Evolutionary conservation across 768 basidiomycete genomes (phyloP).

Genomic region (Suillus luteus): DNA sequence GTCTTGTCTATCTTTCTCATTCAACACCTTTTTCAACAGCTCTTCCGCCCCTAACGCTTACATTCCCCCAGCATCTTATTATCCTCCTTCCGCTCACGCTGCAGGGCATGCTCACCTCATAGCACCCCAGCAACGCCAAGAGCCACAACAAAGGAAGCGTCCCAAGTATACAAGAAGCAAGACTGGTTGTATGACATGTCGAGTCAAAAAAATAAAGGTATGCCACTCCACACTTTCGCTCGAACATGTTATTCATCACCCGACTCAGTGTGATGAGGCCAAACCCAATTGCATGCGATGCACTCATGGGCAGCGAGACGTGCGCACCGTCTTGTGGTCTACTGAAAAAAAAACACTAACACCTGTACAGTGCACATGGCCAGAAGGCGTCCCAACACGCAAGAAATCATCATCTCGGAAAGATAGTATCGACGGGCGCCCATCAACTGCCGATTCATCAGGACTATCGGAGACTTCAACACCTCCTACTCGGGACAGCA

Average conservation of each 20-base stretch:
- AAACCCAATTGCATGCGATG: constrained; percentile 89
- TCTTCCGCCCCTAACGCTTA: constrained; percentile 42
- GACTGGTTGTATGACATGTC: constrained; percentile 92
- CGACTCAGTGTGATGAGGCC: constrained; percentile 80
- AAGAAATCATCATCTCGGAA: constrained; percentile 64
- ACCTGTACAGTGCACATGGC: constrained; percentile 72
- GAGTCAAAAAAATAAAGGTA: constrained; percentile 94
- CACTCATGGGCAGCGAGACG: constrained; percentile 82
- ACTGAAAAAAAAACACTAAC: constrained; percentile 16
- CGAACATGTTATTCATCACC: constrained; percentile 2
- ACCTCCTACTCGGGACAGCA: constrained; percentile 67
- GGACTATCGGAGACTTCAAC: constrained; percentile 72
- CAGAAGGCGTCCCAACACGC: constrained; percentile 71
- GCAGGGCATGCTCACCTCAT: constrained; percentile 48
- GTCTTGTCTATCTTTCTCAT: constrained; percentile 4
- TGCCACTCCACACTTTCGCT: constrained; percentile 23
- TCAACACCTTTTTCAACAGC: constrained; percentile 32
- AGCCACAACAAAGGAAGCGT: constrained; percentile 66
- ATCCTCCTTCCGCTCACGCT: constrained; percentile 31
- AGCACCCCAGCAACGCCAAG: constrained; percentile 49
- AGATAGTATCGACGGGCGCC: constrained; percentile 61
- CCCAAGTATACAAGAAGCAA: constrained; percentile 95
- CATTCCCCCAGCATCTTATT: constrained; percentile 44
- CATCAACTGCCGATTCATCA: constrained; percentile 77
- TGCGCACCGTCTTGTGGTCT: constrained; percentile 34